These are phyloP conservation scores for Fusarium sp. DNA, from an alignment of 2,329 filamentous ascomycete species.

Conservation along the genomic window DNA sequence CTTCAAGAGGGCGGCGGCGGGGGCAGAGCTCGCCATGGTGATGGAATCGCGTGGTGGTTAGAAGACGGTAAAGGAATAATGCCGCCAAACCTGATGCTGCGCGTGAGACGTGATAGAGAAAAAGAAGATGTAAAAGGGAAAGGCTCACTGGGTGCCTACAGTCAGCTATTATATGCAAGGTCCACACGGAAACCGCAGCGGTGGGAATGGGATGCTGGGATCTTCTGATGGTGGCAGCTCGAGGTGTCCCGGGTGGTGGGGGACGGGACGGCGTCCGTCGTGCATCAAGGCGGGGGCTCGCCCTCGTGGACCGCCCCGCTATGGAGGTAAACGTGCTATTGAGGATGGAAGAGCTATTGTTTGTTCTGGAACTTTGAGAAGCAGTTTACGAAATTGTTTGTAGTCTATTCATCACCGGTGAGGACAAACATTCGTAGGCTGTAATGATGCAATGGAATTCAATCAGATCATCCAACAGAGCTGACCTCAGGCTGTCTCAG, in stretches of 20 bases:
- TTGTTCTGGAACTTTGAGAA: slow-evolving; percentile 1
- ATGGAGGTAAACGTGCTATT: slow-evolving; percentile 4
- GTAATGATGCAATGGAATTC: neutral
- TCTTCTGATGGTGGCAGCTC: slow-evolving; percentile 19
- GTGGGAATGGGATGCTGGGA: slow-evolving; percentile 16
- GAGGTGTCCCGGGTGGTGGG: slow-evolving; percentile 23
- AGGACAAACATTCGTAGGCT: neutral
- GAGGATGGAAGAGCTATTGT: neutral
- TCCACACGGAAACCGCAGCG: neutral
- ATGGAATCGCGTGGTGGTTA: neutral
- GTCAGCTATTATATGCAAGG: slow-evolving; percentile 9
- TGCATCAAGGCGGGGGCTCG: slow-evolving; percentile 2
- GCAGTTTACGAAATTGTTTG: neutral
- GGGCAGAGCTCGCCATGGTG: slow-evolving; percentile 52
- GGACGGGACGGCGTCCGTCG: slow-evolving; percentile 7
- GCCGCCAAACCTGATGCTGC: neutral
- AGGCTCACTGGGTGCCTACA: neutral
- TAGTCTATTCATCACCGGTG: neutral
- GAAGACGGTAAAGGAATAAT: neutral
- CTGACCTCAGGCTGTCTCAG: neutral
- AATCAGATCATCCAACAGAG: neutral
- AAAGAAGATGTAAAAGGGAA: neutral
- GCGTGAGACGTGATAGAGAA: neutral
- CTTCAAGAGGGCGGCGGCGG: slow-evolving; percentile 79
- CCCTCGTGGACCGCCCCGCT: slow-evolving; percentile 2